Conservation (phyloP, 2,329 filamentous ascomycete species). For the Bipolaris cookei region DNA sequence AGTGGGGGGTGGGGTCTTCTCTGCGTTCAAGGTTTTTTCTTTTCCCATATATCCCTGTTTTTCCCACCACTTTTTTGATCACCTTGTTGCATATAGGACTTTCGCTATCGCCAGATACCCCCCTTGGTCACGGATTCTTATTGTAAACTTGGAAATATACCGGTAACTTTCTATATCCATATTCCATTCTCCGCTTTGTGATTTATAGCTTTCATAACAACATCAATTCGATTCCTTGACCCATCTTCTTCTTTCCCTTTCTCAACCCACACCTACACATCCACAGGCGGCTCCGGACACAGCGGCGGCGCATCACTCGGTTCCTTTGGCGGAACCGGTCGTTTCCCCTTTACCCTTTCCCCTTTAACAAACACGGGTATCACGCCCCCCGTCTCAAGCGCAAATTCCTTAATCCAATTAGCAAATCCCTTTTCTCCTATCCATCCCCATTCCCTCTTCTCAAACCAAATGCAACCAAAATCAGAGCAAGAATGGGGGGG, state of each 20-base stretch:
- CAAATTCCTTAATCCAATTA: constrained; percentile 50
- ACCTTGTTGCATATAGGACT: background rate
- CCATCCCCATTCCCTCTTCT: background rate
- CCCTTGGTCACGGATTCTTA: background rate
- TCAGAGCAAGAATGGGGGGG: too few species aligned
- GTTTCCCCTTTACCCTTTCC: constrained; percentile 50
- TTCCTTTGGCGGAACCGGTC: constrained; percentile 36
- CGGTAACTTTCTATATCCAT: too few species aligned
- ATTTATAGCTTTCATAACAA: too few species aligned
- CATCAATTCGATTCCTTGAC: background rate
- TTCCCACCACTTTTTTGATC: background rate
- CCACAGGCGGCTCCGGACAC: constrained; percentile 33
- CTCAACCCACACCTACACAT: too few species aligned
- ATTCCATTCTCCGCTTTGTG: background rate
- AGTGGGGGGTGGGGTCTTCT: background rate
- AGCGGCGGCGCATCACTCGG: constrained; percentile 42
- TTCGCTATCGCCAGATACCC: background rate
- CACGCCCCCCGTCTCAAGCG: constrained; percentile 68
- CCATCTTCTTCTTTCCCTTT: background rate
- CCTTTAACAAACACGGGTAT: constrained; percentile 71
- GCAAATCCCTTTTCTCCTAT: background rate
- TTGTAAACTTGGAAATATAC: too few species aligned
- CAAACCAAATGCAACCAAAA: background rate
- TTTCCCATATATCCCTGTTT: background rate
- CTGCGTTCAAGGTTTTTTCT: background rate